These are phyloP conservation scores for Pholiota conissans DNA, from an alignment of 768 basidiomycete species.

Conservation along the genomic window DNA sequence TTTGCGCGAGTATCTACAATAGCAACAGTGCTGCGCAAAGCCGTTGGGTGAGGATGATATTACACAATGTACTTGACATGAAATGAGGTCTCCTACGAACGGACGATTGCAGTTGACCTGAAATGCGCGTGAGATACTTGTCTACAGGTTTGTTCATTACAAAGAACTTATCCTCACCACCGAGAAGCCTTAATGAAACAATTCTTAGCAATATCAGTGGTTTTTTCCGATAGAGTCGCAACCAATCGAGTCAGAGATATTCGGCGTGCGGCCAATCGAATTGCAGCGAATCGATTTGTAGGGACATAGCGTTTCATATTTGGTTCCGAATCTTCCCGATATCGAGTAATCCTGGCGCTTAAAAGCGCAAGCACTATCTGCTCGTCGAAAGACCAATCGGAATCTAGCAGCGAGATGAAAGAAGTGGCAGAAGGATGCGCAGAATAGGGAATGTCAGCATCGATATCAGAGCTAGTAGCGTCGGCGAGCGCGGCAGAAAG, in stretches of 20 bases:
- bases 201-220: neutral
- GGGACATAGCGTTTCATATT: neutral
- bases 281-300: neutral
- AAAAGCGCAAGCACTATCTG: neutral
- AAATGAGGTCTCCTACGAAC: neutral
- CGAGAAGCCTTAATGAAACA: neutral
- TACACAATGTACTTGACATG: neutral
- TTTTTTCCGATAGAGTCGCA: neutral
- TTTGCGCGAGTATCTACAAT: neutral
- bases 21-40: too few species aligned
- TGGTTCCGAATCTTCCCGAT: neutral
- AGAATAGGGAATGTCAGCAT: neutral
- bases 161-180: neutral
- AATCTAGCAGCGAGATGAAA: neutral
- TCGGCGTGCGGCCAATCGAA: neutral
- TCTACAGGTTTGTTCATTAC: too few species aligned
- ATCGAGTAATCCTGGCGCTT: neutral
- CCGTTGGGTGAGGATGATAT: too few species aligned
- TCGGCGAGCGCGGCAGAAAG: neutral
- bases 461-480: neutral
- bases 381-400: constrained; percentile 1
- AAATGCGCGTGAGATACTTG: neutral
- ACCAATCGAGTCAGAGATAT: neutral
- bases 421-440: neutral
- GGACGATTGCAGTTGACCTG: neutral